Conservation (phyloP, 768 basidiomycete species). For the Arthromyces matolae region DNA sequence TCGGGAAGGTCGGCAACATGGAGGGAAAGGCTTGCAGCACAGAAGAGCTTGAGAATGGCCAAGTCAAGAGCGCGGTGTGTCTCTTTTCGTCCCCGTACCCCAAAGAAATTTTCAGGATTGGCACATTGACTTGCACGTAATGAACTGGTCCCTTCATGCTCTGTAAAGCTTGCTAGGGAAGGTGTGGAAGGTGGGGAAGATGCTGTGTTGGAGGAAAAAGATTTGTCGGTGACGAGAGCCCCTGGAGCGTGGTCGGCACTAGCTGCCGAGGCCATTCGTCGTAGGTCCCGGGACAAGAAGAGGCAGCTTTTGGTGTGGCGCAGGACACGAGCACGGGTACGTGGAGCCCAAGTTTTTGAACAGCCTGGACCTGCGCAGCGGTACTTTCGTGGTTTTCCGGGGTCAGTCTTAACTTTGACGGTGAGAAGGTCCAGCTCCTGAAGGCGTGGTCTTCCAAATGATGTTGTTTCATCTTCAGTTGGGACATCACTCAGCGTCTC, state of each 20-base stretch:
- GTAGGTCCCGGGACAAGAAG: constrained; percentile 5
- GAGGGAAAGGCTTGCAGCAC: constrained; percentile 17
- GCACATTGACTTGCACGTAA: not conserved
- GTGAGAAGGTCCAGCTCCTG: not conserved
- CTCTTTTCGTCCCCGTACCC: constrained; percentile 9
- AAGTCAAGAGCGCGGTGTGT: constrained; percentile 8
- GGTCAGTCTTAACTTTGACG: not conserved
- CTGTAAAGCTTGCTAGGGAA: not conserved
- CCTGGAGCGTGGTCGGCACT: constrained; percentile 14
- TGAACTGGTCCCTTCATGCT: not conserved
- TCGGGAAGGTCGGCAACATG: constrained; percentile 16
- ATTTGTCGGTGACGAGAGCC: constrained; percentile 7
- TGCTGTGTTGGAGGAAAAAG: not conserved
- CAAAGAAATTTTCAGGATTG: constrained; percentile 15
- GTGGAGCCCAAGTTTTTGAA: not conserved
- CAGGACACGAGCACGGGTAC: constrained; percentile 6
- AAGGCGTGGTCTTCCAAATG: not conserved
- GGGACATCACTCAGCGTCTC: not conserved
- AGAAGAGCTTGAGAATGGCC: constrained; percentile 23
- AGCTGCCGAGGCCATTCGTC: constrained; percentile 3
- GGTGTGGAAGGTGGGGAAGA: not conserved
- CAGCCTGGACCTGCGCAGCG: not conserved
- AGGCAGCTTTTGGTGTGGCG: constrained; percentile 14
- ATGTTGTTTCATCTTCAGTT: not conserved
- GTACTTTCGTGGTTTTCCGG: not conserved